Base-by-base conservation (phyloP, 306 rosid species). In the Mucuna pruriens region DNA sequence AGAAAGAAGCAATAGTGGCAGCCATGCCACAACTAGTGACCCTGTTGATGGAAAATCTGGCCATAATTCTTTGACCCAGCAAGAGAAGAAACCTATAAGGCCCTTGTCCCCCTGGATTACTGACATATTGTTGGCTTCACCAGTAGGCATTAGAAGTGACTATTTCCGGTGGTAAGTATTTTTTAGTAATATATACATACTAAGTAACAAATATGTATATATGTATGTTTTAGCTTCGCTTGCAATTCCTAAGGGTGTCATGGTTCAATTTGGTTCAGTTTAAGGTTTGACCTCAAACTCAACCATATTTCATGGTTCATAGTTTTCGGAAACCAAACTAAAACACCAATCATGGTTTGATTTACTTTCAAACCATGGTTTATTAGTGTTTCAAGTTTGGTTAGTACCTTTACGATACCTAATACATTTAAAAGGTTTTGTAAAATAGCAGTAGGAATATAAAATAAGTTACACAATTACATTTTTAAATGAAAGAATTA, bases 101-200 rank as follows among this genome's bases (percentile, higher is more conserved):
- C 97, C 98, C 13, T 78, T 95, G 85, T 95, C 99, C 68, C 96
- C 99, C 52, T 95, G 99, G 99, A 95, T 95, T 49, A 91, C 97
- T 29, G 99, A 95, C 75, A 91, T 93, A 82, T 84, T 95, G 86
- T 87, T 91, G 64, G 92, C 97, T 83, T 97, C 99, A 26, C 99
- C 98, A 29, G 86, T 95, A 64, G 99, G 94, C 69, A 90, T 95
- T 71, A 87, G 94, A 89, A 93, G 99, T 77, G 99, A 95, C 86
- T 95, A 95, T 67, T 95, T 95, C 84, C 94, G 99, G 20, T 95
- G 99, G 99, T 95, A 86, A 89, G 98, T 86, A 65, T 40, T 44
- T 31, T 15, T 79, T 73, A 19, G n/a, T 15, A 16, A 64, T 42
- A 5, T 42, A 57, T 57, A 7, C 73, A 33, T 13, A 71, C 20